phyloP scores from a whole-genome alignment of 306 rosid genomes.

The Dryas octopetala region DNA sequence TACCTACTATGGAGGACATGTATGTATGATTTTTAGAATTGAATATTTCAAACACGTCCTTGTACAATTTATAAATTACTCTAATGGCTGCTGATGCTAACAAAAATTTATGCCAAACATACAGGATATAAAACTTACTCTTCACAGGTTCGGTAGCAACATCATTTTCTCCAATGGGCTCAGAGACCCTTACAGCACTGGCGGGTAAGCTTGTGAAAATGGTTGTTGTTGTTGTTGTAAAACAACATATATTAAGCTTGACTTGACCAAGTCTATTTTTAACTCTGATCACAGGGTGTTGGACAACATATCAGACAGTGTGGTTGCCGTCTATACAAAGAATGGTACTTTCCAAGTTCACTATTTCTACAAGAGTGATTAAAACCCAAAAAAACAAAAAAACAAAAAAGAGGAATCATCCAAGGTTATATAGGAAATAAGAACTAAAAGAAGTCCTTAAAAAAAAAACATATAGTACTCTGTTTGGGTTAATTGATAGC shows the following conservation, averaged over 20 bases:
- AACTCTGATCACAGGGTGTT: conserved; percentile 41
- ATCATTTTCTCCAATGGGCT: conserved; percentile 83
- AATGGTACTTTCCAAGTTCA: conserved; percentile 42
- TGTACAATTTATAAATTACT: background rate
- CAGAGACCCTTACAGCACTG: conserved; percentile 69
- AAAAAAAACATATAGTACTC: no score
- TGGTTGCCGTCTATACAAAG: conserved; percentile 43
- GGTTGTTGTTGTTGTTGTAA: background rate
- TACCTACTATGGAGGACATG: conserved; percentile 68
- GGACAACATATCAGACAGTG: conserved; percentile 56
- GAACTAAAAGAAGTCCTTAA: no score
- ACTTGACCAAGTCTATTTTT: background rate
- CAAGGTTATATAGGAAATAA: no score
- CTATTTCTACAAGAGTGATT: no score
- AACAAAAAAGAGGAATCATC: no score
- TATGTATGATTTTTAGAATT: conserved; percentile 21
- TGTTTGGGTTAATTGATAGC: no score
- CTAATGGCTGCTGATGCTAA: background rate
- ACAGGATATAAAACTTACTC: conserved; percentile 55
- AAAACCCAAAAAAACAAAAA: background rate
- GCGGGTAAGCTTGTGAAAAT: conserved; percentile 44
- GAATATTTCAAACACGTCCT: background rate
- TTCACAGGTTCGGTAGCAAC: conserved; percentile 64
- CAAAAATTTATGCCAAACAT: background rate
- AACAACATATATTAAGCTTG: background rate